These are phyloP conservation scores for Pythium sukuiense DNA, from an alignment of 352 stramenopile genomes.

Conservation along the genomic window DNA sequence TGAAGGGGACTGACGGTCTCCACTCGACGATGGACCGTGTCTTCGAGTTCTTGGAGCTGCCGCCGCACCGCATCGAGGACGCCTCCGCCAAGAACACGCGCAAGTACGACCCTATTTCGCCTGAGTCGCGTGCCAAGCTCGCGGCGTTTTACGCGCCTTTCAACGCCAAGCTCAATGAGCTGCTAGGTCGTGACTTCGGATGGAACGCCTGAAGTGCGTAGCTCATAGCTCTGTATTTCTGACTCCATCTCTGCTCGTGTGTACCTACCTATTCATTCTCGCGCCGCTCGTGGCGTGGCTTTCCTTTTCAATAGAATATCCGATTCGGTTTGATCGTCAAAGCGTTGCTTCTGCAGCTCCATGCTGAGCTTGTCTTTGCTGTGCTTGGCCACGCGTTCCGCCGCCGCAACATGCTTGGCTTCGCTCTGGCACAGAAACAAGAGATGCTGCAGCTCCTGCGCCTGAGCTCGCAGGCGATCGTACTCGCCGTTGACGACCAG, in stretches of 20 bases:
- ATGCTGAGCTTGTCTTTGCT: slow-evolving; percentile 33
- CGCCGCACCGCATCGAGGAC: slow-evolving; percentile 79
- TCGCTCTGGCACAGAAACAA: slow-evolving; percentile 66
- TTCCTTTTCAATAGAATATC: slow-evolving; percentile 63
- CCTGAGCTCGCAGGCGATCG: slow-evolving; percentile 47
- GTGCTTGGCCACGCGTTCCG: slow-evolving; percentile 36
- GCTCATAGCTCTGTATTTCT: slow-evolving; percentile 11
- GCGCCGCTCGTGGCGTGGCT: background rate
- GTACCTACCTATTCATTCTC: background rate
- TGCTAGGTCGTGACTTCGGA: slow-evolving; percentile 61
- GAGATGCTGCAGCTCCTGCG: slow-evolving; percentile 69
- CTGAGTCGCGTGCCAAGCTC: slow-evolving; percentile 56
- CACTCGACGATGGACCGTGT: slow-evolving; percentile 81
- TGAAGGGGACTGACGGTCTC: slow-evolving; percentile 72
- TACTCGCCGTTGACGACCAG: slow-evolving; percentile 43
- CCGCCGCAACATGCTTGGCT: slow-evolving; percentile 43
- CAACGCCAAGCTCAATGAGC: slow-evolving; percentile 72
- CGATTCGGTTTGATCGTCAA: slow-evolving; percentile 59
- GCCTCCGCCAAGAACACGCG: slow-evolving; percentile 86
- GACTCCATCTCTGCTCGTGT: background rate
- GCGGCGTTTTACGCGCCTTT: slow-evolving; percentile 79
- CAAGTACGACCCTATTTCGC: slow-evolving; percentile 75
- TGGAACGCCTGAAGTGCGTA: slow-evolving; percentile 33
- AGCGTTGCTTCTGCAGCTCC: slow-evolving; percentile 44
- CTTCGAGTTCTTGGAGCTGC: slow-evolving; percentile 85